Evolutionary conservation across 2,329 filamentous ascomycete species (phyloP), one percentile per base, ranked within the genome.

Genomic region (Stagonosporopsis vannaccii): DNA sequence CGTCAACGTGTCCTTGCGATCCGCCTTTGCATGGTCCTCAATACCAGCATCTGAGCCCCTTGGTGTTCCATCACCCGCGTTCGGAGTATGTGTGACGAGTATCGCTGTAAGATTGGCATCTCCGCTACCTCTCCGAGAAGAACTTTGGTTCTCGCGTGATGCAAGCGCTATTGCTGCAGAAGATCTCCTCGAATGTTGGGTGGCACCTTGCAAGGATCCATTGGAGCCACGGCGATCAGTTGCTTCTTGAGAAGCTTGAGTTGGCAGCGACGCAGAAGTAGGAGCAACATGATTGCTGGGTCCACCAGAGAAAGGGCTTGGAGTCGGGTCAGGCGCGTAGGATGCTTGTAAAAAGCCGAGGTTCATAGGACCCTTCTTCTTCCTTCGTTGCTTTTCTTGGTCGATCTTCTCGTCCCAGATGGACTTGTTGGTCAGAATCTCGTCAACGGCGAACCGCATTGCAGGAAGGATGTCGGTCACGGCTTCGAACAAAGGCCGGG

Each of bases 401-500:
- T 84, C 81, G 37, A 94, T 85, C 61, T 84, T 87, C 43, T 79
- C 78, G 65, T 91, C 85, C 84, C 96, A 98, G 6, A 88, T 81
- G 2, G 78, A 77, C 74, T 89, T 90, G 75, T 98, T 98, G 55
- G 79, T 79, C 46, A 90, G 82, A 22, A 98, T 87, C 75, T 97
- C 92, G 23, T 90, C 85, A 12, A 96, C 88, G 12, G 89, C 91
- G 75, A 96, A 97, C 46, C 83, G 81, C 87, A 98, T 91, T 20
- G 85, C 86, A 2, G 95, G 93, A 69, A 98, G 84, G 32, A 98
- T 85, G 66, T 96, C 90, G 26, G 91, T 87, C 7, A 98, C 89
- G 7, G 90, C 91, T 71, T 92, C 87, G 72, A 99, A 99, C 0
- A 99, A 83, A 1, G 95, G 95, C 44, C 93, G 87, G 15, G 94